Evolutionary conservation across 2,329 filamentous ascomycete species (phyloP), one percentile per base, ranked within the genome.

Genomic region (Penicillium fuscoglaucum): DNA sequence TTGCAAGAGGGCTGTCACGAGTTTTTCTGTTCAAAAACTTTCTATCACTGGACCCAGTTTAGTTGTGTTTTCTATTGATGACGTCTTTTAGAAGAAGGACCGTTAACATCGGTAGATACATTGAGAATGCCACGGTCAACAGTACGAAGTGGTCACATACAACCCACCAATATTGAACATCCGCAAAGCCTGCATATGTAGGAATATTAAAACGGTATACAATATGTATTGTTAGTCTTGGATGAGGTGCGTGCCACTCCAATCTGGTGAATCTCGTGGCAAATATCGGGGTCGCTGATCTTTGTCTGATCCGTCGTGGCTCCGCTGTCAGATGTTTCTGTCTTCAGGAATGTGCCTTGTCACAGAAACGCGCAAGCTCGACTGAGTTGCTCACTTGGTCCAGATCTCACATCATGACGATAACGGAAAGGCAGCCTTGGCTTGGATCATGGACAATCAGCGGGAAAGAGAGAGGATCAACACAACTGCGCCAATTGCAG

Each of bases 291-390:
- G 50, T 29, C 24, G 52, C 15, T 28, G 64, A 66, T 67, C 61
- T 37, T 64, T 33, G 15, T 49, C 61, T 17, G 19, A 64, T 67
- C 59, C 65, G 64, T 66, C 64, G 24, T 8, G 33, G 28, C 15
- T 52, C 48, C 35, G 24, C 55, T 58, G 53, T 57, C 57, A 66
- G 51, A 61, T 62, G 51, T 40, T 48, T 52, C 56, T 59, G 56
- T 55, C 35, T 33, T 28, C 19, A 52, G 56, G 62, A 67, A 66
- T 66, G 62, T 48, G 28, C 50, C 52, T 55, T 53, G n/a, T 41
- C 52, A 59, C 26, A 17, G 29, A 43, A 53, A 55, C 53, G 17
- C 59, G 52, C 61, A 59, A 63, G 52, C 50, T 52, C 35, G 21
- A 6, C n/a, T 43, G 13, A 40, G 12, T 15, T 47, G 24, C 24